phyloP scores from a whole-genome alignment of 208 protist genomes.

The Porcisia deanei region DNA sequence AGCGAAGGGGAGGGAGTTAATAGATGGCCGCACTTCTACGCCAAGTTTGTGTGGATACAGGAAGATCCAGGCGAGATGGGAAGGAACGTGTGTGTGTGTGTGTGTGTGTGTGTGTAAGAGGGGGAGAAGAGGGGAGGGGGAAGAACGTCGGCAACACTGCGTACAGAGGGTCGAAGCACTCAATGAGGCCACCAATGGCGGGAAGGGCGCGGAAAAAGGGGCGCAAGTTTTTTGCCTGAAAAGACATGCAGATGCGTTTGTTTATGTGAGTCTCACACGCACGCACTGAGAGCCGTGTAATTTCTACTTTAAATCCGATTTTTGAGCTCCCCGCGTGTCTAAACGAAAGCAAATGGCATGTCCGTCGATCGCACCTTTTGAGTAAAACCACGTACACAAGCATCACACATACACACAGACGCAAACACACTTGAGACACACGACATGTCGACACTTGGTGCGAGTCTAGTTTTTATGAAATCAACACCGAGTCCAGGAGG shows the following conservation, averaged over 20 bases:
- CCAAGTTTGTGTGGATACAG: neutral
- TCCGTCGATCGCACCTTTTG: no score
- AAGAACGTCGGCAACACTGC: neutral
- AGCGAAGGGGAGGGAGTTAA: neutral
- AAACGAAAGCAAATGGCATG: no score
- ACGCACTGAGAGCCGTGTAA: neutral
- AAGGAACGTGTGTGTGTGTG: neutral
- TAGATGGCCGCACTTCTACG: neutral
- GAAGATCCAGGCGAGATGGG: no score
- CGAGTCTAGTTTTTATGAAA: no score
- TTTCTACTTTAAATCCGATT: no score
- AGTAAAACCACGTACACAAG: no score
- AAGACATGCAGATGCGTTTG: neutral
- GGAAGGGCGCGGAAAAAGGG: no score
- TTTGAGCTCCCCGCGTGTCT: no score
- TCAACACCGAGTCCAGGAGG: no score
- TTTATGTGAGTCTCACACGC: neutral
- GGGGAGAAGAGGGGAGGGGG: neutral
- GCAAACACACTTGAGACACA: no score
- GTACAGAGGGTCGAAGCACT: neutral
- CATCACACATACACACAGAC: no score
- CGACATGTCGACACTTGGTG: no score
- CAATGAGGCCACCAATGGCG: neutral
- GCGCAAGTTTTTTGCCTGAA: neutral
- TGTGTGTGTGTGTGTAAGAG: neutral